Conservation (phyloP, 2,329 filamentous ascomycete genomes). For the Fusarium sp. region DNA sequence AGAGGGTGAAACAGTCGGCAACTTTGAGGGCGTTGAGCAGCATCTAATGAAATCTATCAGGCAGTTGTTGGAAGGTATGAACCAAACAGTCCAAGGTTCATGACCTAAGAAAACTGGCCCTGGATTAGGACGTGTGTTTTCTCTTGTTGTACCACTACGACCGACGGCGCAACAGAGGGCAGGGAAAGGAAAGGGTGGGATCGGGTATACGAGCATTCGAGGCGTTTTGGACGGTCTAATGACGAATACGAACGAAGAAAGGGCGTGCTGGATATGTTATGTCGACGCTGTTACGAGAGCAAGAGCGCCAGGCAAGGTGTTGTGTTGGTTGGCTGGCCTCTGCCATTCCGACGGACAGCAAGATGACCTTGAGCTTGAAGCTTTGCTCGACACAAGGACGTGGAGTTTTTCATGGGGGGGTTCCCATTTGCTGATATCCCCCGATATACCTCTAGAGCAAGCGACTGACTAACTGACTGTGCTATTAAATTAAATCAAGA, state of each 20-base stretch:
- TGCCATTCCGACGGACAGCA: constrained; percentile 13
- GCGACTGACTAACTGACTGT: constrained; percentile 30
- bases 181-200: constrained; percentile 20
- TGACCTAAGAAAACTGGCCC: background rate
- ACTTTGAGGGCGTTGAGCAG: constrained; percentile 55
- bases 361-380: background rate
- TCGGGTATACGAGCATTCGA: constrained; percentile 27
- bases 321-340: constrained; percentile 3
- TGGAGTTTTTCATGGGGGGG: constrained; percentile 35
- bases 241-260: constrained; percentile 39
- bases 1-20: constrained; percentile 49
- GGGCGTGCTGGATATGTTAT: constrained; percentile 35
- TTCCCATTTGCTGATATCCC: constrained; percentile 30
- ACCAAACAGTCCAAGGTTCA: constrained; percentile 50
- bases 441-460: constrained; percentile 45
- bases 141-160: background rate
- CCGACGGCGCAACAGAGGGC: background rate
- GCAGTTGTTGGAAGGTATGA: constrained; percentile 54
- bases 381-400: constrained; percentile 22
- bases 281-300: constrained; percentile 15
- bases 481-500: background rate
- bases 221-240: constrained; percentile 45
- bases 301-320: background rate
- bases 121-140: background rate
- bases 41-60: constrained; percentile 56